These are phyloP conservation scores for Cryptosporidium bovis DNA, from an alignment of 169 alveolate species.

Conservation along the genomic window DNA sequence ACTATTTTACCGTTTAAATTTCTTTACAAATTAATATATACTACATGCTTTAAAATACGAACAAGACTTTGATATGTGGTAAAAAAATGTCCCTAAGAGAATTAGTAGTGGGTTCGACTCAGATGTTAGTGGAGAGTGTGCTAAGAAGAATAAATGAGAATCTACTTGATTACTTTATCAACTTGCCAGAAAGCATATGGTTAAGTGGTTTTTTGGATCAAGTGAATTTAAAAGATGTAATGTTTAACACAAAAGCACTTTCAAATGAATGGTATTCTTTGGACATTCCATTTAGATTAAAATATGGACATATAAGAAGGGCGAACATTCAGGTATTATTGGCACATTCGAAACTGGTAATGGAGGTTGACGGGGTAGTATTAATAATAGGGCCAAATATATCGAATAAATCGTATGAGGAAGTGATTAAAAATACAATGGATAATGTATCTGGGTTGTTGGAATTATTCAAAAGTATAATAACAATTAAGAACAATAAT, in stretches of 20 bases:
- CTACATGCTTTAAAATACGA: no score
- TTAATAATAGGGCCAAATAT: conserved; percentile 67
- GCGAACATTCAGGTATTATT: conserved; percentile 65
- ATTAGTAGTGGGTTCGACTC: conserved; percentile 69
- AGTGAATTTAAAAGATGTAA: conserved; percentile 60
- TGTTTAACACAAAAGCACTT: conserved; percentile 66
- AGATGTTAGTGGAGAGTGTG: conserved; percentile 73
- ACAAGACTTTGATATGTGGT: conserved; percentile 25
- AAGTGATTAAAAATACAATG: conserved; percentile 56
- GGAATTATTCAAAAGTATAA: conserved; percentile 43
- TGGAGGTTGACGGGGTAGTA: conserved; percentile 71
- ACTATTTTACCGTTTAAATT: no score
- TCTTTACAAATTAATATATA: no score
- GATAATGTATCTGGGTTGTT: conserved; percentile 47
- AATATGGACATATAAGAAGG: conserved; percentile 70
- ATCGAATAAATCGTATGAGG: conserved; percentile 60
- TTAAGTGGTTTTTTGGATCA: conserved; percentile 68
- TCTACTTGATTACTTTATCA: conserved; percentile 50
- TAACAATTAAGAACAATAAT: conserved; percentile 41
- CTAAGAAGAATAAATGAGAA: conserved; percentile 70
- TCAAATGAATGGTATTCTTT: conserved; percentile 73
- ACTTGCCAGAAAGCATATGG: conserved; percentile 73
- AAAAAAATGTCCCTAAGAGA: conserved; percentile 53
- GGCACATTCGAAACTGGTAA: conserved; percentile 60
- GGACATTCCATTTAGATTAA: conserved; percentile 65